These are phyloP conservation scores for Hylodesmum podocarpum DNA, from an alignment of 306 rosid species.

Conservation along the genomic window DNA sequence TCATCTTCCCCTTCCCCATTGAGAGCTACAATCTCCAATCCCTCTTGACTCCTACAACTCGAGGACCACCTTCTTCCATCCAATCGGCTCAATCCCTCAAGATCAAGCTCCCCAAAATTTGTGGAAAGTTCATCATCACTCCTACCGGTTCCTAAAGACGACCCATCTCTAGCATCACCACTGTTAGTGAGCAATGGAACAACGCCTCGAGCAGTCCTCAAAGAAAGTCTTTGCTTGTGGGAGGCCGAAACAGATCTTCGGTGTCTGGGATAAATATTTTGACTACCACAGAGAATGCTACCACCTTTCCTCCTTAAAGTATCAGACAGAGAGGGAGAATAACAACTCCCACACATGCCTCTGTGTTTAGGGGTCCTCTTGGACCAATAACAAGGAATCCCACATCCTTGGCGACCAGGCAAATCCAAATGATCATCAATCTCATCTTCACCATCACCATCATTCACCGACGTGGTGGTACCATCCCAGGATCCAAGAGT, in stretches of 20 bases:
- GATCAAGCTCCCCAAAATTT: constrained; percentile 93
- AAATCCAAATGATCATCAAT: constrained; percentile 70
- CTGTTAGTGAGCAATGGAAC: constrained; percentile 72
- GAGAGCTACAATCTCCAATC: constrained; percentile 76
- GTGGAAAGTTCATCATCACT: constrained; percentile 94
- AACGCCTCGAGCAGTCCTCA: constrained; percentile 73
- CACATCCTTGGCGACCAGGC: constrained; percentile 88
- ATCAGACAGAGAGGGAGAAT: constrained; percentile 88
- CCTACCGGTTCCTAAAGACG: constrained; percentile 83
- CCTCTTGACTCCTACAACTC: constrained; percentile 94
- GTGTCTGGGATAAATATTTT: constrained; percentile 54
- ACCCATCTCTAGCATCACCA: constrained; percentile 68
- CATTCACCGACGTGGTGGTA: constrained; percentile 77
- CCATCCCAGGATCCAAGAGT: constrained; percentile 96
- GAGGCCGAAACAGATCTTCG: constrained; percentile 49
- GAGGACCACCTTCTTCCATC: constrained; percentile 98
- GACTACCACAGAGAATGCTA: constrained; percentile 76
- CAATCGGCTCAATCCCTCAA: constrained; percentile 92
- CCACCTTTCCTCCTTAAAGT: constrained; percentile 86
- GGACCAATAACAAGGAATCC: constrained; percentile 96
- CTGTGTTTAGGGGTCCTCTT: constrained; percentile 73
- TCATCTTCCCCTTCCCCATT: constrained; percentile 76
- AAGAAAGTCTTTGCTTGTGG: constrained; percentile 55
- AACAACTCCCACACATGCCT: constrained; percentile 67
- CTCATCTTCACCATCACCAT: constrained; percentile 63